Percentiles rank a stretch among this genome's conserved stretches.
Conservation (phyloP, 495 filamentous ascomycete species). For the Penicillium cataractarum region DNA sequence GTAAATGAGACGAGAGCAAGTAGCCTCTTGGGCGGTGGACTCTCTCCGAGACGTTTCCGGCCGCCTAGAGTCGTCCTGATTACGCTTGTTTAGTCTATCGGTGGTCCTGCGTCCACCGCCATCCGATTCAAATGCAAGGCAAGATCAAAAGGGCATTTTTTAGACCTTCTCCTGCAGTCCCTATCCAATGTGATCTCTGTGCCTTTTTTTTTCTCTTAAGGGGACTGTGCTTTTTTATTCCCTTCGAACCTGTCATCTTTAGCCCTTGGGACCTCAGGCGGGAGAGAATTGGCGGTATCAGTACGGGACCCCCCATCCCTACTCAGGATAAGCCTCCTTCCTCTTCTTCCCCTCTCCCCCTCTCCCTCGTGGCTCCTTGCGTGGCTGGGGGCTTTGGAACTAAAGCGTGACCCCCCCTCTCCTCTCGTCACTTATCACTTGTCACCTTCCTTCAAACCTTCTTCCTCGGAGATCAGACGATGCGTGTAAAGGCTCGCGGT, state of each 20-base stretch:
- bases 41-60: conserved; percentile 39
- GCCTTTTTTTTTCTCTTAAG: not conserved
- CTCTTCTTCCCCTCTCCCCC: conserved; percentile 16
- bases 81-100: not conserved
- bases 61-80: conserved; percentile 5
- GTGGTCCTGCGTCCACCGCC: not conserved
- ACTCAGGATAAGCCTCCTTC: conserved; percentile 25
- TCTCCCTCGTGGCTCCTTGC: conserved; percentile 28
- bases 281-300: conserved; percentile 18
- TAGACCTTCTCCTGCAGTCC: not conserved
- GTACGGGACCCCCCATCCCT: conserved; percentile 19
- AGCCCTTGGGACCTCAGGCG: not conserved
- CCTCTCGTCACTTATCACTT: conserved; percentile 7
- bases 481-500: conserved; percentile 25
- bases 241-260: not conserved
- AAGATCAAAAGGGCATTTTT: not conserved
- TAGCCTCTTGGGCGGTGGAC: conserved; percentile 13
- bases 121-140: conserved; percentile 7
- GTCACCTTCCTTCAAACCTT: not conserved
- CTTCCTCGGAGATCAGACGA: conserved; percentile 1
- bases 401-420: conserved; percentile 18
- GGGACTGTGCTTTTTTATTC: not conserved
- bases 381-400: conserved; percentile 2
- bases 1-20: conserved; percentile 7
- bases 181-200: not conserved